Evolutionary conservation across 306 rosid genomes (phyloP).

Genomic region (Carpinus viminea): DNA sequence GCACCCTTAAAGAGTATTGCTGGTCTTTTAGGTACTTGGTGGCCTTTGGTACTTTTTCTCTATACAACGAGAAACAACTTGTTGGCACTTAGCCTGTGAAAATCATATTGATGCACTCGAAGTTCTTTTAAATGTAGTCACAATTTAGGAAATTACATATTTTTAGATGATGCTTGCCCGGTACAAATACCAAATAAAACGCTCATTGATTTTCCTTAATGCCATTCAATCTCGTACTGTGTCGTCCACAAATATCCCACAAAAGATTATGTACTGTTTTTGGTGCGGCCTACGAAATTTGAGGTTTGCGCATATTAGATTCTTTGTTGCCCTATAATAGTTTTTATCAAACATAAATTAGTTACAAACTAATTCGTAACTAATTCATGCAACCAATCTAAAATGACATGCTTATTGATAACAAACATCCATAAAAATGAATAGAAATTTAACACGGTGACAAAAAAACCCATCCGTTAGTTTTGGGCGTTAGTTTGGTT

Average conservation of each 20-base stretch:
- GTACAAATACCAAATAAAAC: conserved; percentile 31
- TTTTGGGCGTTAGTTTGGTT: no score
- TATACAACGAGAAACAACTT: conserved; percentile 76
- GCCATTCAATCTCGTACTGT: conserved; percentile 87
- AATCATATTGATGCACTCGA: conserved; percentile 30
- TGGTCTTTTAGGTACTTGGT: conserved; percentile 68
- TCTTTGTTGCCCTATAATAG: no score
- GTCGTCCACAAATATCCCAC: conserved; percentile 67
- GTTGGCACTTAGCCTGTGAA: conserved; percentile 73
- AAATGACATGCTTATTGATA: no score
- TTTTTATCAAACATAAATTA: no score
- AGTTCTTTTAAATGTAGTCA: conserved; percentile 50
- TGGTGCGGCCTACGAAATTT: conserved; percentile 91
- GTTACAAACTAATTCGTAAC: no score
- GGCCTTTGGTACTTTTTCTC: conserved; percentile 86
- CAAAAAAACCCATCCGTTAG: no score
- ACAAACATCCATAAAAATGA: no score
- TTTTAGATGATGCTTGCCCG: conserved; percentile 68
- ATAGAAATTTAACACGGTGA: no score
- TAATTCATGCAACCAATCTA: no score
- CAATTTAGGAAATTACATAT: conserved; percentile 15
- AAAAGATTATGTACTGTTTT: conserved; percentile 73
- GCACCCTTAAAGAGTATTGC: conserved; percentile 21
- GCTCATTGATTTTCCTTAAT: conserved; percentile 65
- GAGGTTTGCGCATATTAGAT: conserved; percentile 48